These are phyloP conservation scores for Lentinus brumalis DNA, from an alignment of 768 basidiomycete genomes.

Conservation along the genomic window DNA sequence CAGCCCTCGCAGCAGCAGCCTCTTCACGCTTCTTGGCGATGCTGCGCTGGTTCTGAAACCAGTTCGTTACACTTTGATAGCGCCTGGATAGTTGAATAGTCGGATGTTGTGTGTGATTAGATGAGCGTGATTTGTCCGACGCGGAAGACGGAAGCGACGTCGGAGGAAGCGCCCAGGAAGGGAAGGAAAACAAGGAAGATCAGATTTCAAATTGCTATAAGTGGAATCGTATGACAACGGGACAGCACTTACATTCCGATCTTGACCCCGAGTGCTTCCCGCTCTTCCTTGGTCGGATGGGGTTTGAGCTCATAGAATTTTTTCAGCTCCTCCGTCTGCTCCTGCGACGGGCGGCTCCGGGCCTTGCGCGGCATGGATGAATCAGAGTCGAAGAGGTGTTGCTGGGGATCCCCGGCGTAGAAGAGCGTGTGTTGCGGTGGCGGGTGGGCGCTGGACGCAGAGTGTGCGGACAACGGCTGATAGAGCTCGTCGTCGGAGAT, in stretches of 20 bases:
- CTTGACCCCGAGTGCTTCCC: constrained; percentile 62
- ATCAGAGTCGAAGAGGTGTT: constrained; percentile 42
- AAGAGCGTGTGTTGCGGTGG: constrained; percentile 39
- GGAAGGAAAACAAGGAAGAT: constrained; percentile 16
- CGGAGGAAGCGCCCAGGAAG: constrained; percentile 22
- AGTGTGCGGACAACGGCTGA: constrained; percentile 21
- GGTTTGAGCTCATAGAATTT: constrained; percentile 63
- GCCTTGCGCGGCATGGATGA: constrained; percentile 56
- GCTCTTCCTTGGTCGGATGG: constrained; percentile 69
- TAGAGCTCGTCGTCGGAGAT: constrained; percentile 46
- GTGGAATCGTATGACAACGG: constrained; percentile 6
- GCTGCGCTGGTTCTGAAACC: constrained; percentile 87
- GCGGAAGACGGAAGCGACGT: constrained; percentile 13
- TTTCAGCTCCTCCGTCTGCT: constrained; percentile 70
- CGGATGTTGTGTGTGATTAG: constrained; percentile 2
- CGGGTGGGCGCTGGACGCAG: constrained; percentile 11
- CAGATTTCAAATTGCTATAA: constrained; percentile 16
- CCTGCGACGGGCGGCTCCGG: constrained; percentile 63
- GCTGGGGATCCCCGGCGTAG: constrained; percentile 50
- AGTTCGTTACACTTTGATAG: constrained; percentile 79
- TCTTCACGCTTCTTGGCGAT: constrained; percentile 72
- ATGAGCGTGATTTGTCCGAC: constrained; percentile 15
- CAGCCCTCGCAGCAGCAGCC: constrained; percentile 31
- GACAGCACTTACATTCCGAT: constrained; percentile 70
- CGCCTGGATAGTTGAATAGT: constrained; percentile 50